Evolutionary conservation across 345 rosid species (phyloP).

Genomic region (Gossypioides kirkii): DNA sequence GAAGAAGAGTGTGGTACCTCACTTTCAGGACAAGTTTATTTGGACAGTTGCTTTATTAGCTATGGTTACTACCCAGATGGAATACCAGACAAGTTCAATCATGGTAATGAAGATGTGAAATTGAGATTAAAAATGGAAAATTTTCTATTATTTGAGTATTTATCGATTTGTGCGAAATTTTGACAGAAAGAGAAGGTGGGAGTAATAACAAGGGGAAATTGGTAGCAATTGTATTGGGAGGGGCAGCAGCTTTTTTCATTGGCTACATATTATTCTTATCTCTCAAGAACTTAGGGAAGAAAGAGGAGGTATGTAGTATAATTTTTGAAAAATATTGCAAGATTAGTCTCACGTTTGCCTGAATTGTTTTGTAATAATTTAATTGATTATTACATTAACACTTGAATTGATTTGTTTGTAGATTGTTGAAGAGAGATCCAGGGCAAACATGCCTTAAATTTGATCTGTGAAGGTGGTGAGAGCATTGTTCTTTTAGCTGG

Average conservation of each 20-base stretch:
- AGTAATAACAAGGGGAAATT: slow-evolving; percentile 27
- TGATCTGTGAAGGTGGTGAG: neutral
- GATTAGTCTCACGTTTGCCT: neutral
- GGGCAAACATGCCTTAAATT: neutral
- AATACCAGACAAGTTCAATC: slow-evolving; percentile 7
- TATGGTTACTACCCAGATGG: slow-evolving; percentile 31
- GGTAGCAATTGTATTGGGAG: slow-evolving; percentile 70
- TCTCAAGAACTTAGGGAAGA: slow-evolving; percentile 32
- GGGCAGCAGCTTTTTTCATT: slow-evolving; percentile 40
- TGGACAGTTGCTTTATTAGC: slow-evolving; percentile 50
- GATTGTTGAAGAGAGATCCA: neutral
- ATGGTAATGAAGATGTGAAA: slow-evolving; percentile 1
- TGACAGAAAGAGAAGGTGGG: slow-evolving; percentile 11
- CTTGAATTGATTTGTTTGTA: neutral
- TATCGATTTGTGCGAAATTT: no score
- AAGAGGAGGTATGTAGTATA: slow-evolving; percentile 39
- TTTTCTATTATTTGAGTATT: slow-evolving; percentile 13
- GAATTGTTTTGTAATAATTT: neutral
- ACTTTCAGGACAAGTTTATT: slow-evolving; percentile 45
- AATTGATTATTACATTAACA: neutral
- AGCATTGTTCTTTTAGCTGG: neutral
- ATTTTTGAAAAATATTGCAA: neutral
- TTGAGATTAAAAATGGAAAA: slow-evolving; percentile 6
- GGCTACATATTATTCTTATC: slow-evolving; percentile 32
- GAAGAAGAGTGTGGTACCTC: slow-evolving; percentile 46